A percentile compares a stretch with the other conserved stretches of the same genome.
These are phyloP conservation scores for Corchorus capsularis DNA, from an alignment of 345 rosid species.

Conservation along the genomic window DNA sequence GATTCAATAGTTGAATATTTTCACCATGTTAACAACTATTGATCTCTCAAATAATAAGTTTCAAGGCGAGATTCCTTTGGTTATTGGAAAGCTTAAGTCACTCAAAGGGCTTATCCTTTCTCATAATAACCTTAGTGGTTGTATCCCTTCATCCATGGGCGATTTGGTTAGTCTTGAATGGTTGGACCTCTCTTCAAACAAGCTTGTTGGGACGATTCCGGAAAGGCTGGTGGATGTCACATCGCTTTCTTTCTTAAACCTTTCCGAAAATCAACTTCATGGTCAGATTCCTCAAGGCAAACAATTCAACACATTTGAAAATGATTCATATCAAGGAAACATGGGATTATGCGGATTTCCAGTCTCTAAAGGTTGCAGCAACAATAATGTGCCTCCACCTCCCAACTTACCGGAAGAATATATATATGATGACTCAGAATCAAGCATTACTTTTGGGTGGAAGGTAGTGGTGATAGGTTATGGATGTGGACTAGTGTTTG, in stretches of 20 bases:
- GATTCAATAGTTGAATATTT: conserved; percentile 1
- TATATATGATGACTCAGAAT: background rate
- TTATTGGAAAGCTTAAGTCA: conserved; percentile 22
- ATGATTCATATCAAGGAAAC: conserved; percentile 17
- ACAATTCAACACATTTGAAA: conserved; percentile 21
- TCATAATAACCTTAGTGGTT: conserved; percentile 17
- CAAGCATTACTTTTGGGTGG: conserved; percentile 12
- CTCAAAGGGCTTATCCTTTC: conserved; percentile 33
- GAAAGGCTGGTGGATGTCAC: background rate
- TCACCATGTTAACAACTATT: background rate
- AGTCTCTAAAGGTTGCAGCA: background rate
- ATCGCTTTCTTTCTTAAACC: conserved; percentile 15
- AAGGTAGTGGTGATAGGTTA: conserved; percentile 11
- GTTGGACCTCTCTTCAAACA: conserved; percentile 31
- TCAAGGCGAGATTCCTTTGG: conserved; percentile 22
- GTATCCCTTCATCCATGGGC: conserved; percentile 14
- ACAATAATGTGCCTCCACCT: background rate
- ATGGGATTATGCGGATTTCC: conserved; percentile 28
- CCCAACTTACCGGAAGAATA: background rate
- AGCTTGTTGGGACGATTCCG: conserved; percentile 25
- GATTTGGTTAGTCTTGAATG: conserved; percentile 22
- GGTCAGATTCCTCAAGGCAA: conserved; percentile 25
- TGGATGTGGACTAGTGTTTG: conserved; percentile 7
- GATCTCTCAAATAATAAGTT: conserved; percentile 34
- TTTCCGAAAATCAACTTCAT: conserved; percentile 13